Evolutionary conservation across 768 basidiomycete genomes (phyloP).

Genomic region (Mycena capillaripes): DNA sequence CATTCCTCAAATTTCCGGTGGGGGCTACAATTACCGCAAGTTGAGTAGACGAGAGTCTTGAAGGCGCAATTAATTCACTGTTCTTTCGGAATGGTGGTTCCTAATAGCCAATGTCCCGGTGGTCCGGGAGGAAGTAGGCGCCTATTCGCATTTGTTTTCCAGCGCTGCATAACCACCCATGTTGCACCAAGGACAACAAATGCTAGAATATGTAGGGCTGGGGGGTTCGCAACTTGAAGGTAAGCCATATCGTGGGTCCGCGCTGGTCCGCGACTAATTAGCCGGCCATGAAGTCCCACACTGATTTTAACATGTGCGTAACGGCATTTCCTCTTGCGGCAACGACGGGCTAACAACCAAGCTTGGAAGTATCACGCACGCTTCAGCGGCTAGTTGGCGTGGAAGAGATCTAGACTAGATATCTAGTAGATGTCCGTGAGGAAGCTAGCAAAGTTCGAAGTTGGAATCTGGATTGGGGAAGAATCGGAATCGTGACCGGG

Average conservation of each 20-base stretch:
- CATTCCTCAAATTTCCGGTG: constrained; percentile 71
- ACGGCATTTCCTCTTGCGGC: too few relatives aligned
- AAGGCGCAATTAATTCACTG: constrained; percentile 48
- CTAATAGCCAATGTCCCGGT: constrained; percentile 55
- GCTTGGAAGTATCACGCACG: too few relatives aligned
- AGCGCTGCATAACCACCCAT: constrained; percentile 7
- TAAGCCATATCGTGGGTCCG: neutral
- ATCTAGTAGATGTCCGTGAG: too few relatives aligned
- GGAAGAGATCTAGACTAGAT: too few relatives aligned
- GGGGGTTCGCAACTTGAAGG: neutral
- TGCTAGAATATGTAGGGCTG: neutral
- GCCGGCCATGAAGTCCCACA: too few relatives aligned
- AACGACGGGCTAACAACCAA: too few relatives aligned
- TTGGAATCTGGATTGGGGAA: too few relatives aligned
- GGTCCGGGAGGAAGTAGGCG: constrained; percentile 61
- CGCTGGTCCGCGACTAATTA: too few relatives aligned
- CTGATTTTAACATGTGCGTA: too few relatives aligned
- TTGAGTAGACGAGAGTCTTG: neutral
- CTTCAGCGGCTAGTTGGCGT: too few relatives aligned
- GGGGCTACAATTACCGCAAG: constrained; percentile 47
- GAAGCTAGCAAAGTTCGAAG: too few relatives aligned
- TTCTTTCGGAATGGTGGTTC: constrained; percentile 54
- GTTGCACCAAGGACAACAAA: constrained; percentile 9
- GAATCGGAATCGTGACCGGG: too few relatives aligned
- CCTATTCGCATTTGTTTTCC: neutral